Evolutionary conservation across 176 grass and related monocot species (phyloP).

Genomic region (Bonia amplexicaulis): DNA sequence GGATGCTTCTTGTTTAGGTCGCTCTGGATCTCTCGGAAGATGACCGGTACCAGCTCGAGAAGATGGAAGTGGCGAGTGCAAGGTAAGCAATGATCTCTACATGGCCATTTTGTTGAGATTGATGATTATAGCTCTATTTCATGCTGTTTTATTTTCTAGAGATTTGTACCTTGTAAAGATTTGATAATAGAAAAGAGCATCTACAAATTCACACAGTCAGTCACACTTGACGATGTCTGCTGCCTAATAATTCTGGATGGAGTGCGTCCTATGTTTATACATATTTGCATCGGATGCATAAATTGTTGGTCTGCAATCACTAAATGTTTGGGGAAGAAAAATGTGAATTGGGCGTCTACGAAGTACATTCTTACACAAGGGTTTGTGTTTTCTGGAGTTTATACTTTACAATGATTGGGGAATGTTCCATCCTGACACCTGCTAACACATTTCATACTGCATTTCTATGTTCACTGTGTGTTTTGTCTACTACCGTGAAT

Average conservation of each 20-base stretch:
- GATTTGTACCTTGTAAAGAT: neutral
- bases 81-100: slow-evolving; percentile 42
- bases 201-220: neutral
- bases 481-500: neutral
- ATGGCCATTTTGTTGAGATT: neutral
- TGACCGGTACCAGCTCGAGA: slow-evolving; percentile 68
- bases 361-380: neutral
- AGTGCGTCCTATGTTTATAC: neutral
- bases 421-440: neutral
- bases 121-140: neutral
- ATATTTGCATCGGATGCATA: neutral
- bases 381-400: neutral
- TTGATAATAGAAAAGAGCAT: neutral
- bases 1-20: slow-evolving; percentile 36
- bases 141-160: neutral
- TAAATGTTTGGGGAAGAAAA: neutral
- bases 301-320: neutral
- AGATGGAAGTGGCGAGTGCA: slow-evolving; percentile 55
- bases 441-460: neutral
- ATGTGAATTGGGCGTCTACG: neutral
- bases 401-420: neutral
- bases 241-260: neutral
- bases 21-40: slow-evolving; percentile 81
- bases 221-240: neutral
- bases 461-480: neutral